phyloP scores from a whole-genome alignment of 768 basidiomycete species.

The Amanita phalloides region DNA sequence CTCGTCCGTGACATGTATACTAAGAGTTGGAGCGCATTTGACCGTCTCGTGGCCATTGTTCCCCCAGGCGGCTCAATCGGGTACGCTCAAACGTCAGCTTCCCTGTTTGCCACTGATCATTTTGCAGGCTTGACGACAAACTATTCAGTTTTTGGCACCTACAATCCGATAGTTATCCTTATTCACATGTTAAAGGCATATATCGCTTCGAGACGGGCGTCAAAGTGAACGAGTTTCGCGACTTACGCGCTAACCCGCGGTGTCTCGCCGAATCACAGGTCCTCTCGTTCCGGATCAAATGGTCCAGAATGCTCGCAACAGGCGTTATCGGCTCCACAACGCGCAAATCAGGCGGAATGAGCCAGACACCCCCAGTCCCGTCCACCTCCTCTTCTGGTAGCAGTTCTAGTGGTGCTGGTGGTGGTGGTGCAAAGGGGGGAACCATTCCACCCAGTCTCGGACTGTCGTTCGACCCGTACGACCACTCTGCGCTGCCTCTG shows the following conservation, averaged over 20 bases:
- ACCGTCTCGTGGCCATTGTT: conserved; percentile 78
- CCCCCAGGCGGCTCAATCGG: conserved; percentile 88
- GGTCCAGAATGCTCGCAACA: conserved; percentile 61
- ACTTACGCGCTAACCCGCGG: conserved; percentile 80
- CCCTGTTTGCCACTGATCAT: background rate
- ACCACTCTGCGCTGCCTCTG: conserved; percentile 50
- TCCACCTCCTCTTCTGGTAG: background rate
- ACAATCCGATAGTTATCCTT: conserved; percentile 67
- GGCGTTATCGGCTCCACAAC: conserved; percentile 48
- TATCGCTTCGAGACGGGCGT: conserved; percentile 83
- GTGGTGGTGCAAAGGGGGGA: background rate
- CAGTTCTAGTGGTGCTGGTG: background rate
- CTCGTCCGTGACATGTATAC: conserved; percentile 87
- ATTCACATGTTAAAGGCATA: conserved; percentile 75
- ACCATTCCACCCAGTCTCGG: conserved; percentile 37
- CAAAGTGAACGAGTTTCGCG: conserved; percentile 82
- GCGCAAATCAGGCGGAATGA: conserved; percentile 20
- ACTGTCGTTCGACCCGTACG: conserved; percentile 72
- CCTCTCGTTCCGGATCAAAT: conserved; percentile 73
- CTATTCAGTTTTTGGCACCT: conserved; percentile 85
- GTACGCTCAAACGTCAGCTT: conserved; percentile 27
- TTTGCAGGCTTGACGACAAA: conserved; percentile 74
- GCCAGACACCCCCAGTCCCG: conserved; percentile 23
- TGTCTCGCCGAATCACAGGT: conserved; percentile 78
- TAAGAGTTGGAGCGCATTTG: conserved; percentile 89